Evolutionary conservation across 345 rosid species (phyloP).

Genomic region (Eutrema yunnanense): DNA sequence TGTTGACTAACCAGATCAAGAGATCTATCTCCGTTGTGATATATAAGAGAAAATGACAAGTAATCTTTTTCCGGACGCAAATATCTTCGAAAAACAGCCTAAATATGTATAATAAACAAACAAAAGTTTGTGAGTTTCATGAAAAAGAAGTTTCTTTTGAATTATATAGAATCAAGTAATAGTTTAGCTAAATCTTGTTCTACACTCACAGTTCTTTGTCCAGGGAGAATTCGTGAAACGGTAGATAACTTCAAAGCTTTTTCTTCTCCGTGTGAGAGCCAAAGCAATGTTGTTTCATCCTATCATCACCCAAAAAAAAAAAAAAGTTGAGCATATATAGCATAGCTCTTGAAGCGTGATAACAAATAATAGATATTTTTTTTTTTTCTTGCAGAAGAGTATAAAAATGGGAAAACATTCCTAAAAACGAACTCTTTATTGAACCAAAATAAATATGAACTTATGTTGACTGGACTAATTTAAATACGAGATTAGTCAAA

Average conservation of each 20-base stretch:
- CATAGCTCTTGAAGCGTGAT: not conserved
- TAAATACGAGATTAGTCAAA: no score
- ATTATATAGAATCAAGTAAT: not conserved
- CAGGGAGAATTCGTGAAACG: constrained; percentile 65
- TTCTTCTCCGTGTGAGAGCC: constrained; percentile 82
- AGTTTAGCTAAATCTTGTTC: not conserved
- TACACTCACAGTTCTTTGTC: constrained; percentile 91
- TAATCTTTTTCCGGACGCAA: constrained; percentile 94
- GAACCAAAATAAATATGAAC: no score
- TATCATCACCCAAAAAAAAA: constrained; percentile 16
- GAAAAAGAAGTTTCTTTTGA: not conserved
- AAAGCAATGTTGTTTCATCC: constrained; percentile 84
- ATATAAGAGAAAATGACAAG: constrained; percentile 86
- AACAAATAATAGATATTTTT: not conserved
- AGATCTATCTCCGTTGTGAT: constrained; percentile 84
- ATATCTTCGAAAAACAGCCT: constrained; percentile 91
- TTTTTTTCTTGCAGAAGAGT: not conserved
- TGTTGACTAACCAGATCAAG: constrained; percentile 79
- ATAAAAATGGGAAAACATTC: not conserved
- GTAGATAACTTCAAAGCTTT: constrained; percentile 56
- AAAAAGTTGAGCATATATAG: not conserved
- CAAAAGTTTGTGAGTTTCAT: not conserved
- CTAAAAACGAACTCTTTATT: no score
- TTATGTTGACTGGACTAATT: no score
- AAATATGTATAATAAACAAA: constrained; percentile 5